Evolutionary conservation across 331 rosid genomes (phyloP), one percentile per base, ranked within the genome.

Genomic region (Cydonia oblonga): DNA sequence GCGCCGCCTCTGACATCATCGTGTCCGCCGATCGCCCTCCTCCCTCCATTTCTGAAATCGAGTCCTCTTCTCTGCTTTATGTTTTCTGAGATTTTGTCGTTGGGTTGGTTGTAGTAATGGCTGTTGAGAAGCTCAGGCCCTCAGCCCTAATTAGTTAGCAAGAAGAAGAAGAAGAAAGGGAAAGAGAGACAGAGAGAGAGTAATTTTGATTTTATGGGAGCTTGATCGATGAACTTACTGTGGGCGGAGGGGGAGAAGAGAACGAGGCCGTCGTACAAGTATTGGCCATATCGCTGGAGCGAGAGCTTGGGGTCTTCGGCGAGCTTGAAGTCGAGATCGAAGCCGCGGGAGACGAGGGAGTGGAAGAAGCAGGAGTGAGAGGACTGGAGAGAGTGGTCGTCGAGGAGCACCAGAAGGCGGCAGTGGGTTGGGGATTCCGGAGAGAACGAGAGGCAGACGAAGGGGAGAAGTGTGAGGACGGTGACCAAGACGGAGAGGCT

Each of bases 1-100:
- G 66, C 40, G 84, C 86, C 6, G 96, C 97, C 46, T 93, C 97
- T 44, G 97, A 88, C 98, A 93, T 93, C 25, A 79, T 86, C 33
- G 96, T 81, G 81, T 95, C 98, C 14, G 79, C 83, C 29, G 87
- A 87, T 70, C 76, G 96, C 23, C 62, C 73, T 58, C 80, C 86
- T 25, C 91, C 88, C 23, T 78, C 87, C 78, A 75, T 81, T 58
- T 20, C 52, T 54, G 44, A 11, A 40, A 40, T 40, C 15, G 49
- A 40, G 15, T 12, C 49, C 16, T 40, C 5, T 1, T 40, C 16
- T 11, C 49, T 40, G 49, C 49, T 40, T 40, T 40, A 40, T 40
- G 49, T 40, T 40, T 40, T 40, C 49, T 40, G 5, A 11, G 49
- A 40, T 3, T 40, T 40, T 40, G 6, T 12, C 44, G 14, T 40